Percentiles rank a stretch among this genome's conserved stretches.
These are phyloP conservation scores for Trametes polyzona DNA, from an alignment of 1,284 basidiomycete genomes.

Conservation along the genomic window DNA sequence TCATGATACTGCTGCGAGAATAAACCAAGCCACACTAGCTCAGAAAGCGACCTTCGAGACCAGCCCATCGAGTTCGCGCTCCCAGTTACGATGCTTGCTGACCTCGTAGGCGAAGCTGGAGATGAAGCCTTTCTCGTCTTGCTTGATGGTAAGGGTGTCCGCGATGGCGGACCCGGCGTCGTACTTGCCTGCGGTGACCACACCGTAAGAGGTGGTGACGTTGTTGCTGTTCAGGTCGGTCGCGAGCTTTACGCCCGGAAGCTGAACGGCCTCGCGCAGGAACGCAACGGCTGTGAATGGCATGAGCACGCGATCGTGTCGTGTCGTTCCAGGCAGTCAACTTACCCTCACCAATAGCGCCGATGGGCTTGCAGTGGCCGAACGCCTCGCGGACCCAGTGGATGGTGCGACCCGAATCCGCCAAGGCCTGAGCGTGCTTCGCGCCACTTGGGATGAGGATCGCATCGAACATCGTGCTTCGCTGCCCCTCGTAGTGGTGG, in stretches of 20 bases:
- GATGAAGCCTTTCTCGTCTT: conserved; percentile 54
- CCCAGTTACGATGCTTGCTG: conserved; percentile 65
- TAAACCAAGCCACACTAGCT: conserved; percentile 20
- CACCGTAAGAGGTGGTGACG: conserved; percentile 59
- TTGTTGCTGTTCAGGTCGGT: conserved; percentile 39
- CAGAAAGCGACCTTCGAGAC: conserved; percentile 58
- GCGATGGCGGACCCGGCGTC: conserved; percentile 41
- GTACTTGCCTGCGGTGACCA: conserved; percentile 62
- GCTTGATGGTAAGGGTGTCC: conserved; percentile 49
- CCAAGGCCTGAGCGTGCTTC: conserved; percentile 55
- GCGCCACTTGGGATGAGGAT: conserved; percentile 72
- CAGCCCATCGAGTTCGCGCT: conserved; percentile 63
- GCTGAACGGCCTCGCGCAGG: conserved; percentile 48
- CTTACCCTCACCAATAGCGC: conserved; percentile 69
- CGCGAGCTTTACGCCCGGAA: conserved; percentile 50
- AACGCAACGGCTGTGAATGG: conserved; percentile 48
- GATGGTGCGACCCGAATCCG: conserved; percentile 57
- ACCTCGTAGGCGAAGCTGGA: conserved; percentile 62
- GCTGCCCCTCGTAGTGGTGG: conserved; percentile 75
- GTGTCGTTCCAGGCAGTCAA: no score
- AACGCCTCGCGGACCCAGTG: conserved; percentile 82
- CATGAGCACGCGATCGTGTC: not conserved
- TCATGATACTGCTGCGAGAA: not conserved
- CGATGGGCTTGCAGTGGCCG: conserved; percentile 79
- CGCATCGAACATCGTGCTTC: conserved; percentile 82